Evolutionary conservation across 2,329 filamentous ascomycete genomes (phyloP), one percentile per base, ranked within the genome.

Genomic region (Alternaria infectoria): DNA sequence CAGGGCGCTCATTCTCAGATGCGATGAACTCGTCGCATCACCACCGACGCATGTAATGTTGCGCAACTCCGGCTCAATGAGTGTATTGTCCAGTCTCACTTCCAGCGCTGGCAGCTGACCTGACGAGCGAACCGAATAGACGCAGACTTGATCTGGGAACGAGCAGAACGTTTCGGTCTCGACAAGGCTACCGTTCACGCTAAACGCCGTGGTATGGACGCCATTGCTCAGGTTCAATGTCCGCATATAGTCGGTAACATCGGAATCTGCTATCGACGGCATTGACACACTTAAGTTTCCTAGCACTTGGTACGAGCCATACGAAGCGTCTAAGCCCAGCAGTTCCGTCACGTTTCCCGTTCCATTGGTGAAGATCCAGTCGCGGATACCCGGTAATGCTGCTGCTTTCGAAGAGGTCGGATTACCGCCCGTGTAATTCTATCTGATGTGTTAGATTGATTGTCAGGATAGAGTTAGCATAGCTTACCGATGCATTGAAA

Each of bases 351-450:
- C 75, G 76, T 81, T 81, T n/a, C 84, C 84, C 0, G 81, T 85
- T 6, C 83, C 83, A 54, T 86, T 84, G 17, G 81, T 69, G 47
- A 85, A 86, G 15, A 86, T 86, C 64, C 70, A 79, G 4, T 82
- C 74, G n/a, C 83, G 76, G 5, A 86, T 84, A 0, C 77, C 80
- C 1, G 79, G 75, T 0, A 86, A 64, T 28, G 77, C 76, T 6
- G 75, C 64, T 2, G 77, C 77, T 4, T 78, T 75, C 0, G 79
- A 68, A 3, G 69, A 66, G 1, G 64, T 64, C 15, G 84, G 84
- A 46, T 86, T 86, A 1, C 84, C 84, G 15, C 85, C 84, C 0
- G 74, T 80, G 66, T 86, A 86, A 58, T 76, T 79, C 75, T 81
- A n/a, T 10, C 0, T 23, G 17, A 10, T n/a, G 5, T 5, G 47